A percentile compares a stretch with the other conserved stretches of the same genome.
phyloP scores from a whole-genome alignment of 2,329 filamentous ascomycete genomes.

The Colletotrichum incanum region DNA sequence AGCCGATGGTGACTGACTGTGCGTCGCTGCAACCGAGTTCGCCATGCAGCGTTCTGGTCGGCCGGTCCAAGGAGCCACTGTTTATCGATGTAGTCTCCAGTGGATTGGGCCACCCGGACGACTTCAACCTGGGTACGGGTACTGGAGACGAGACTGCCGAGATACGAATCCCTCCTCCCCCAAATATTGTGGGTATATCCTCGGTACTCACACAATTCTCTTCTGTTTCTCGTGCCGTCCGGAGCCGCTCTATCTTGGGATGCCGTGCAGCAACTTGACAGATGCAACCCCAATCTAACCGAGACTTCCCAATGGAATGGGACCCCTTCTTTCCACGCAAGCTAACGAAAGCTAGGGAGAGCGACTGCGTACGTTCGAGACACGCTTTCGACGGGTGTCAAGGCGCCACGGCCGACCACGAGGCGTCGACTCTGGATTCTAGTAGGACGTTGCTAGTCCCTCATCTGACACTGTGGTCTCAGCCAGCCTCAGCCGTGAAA shows the following conservation, averaged over 20 bases:
- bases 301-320: slow-evolving; percentile 38
- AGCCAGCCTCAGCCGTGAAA: slow-evolving; percentile 23
- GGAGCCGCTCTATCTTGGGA: slow-evolving; percentile 28
- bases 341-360: slow-evolving; percentile 34
- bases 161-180: slow-evolving; percentile 5
- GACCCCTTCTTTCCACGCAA: slow-evolving; percentile 29
- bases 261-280: slow-evolving; percentile 16
- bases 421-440: slow-evolving; percentile 17
- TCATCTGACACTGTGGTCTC: slow-evolving; percentile 14
- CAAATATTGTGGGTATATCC: background rate
- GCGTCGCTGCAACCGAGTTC: background rate
- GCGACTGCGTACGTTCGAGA: slow-evolving; percentile 25
- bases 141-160: slow-evolving; percentile 1
- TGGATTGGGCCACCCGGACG: background rate
- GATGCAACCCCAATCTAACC: slow-evolving; percentile 39
- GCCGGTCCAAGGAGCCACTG: background rate
- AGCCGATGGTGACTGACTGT: background rate
- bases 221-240: background rate
- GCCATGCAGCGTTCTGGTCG: background rate
- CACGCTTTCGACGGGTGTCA: slow-evolving; percentile 15
- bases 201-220: slow-evolving; percentile 11
- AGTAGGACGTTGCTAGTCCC: background rate
- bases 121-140: background rate
- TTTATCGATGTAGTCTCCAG: background rate
- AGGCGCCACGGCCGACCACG: slow-evolving; percentile 6